Evolutionary conservation across 116 monocot species (phyloP).

Genomic region (Zostera marina): DNA sequence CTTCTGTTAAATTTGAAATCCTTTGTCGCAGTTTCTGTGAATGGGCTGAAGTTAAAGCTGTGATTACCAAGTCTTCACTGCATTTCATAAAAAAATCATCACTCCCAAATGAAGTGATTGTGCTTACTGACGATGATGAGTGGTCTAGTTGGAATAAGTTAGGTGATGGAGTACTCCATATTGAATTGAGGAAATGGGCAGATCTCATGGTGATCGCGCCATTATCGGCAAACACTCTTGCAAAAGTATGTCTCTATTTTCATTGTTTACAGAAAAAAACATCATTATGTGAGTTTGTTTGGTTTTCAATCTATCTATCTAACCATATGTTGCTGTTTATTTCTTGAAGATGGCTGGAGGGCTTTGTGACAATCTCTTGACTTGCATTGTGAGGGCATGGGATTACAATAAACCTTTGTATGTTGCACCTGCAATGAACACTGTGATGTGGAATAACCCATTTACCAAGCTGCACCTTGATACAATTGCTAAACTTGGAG

Average conservation of each 20-base stretch:
- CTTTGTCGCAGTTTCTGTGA: conserved; percentile 57
- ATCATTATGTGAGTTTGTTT: not conserved
- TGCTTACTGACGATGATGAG: conserved; percentile 65
- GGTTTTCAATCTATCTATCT: not conserved
- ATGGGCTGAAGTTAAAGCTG: conserved; percentile 86
- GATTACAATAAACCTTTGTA: conserved; percentile 72
- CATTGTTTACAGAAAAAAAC: not conserved
- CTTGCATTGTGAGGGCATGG: conserved; percentile 86
- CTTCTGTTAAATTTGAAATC: conserved; percentile 71
- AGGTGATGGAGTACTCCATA: conserved; percentile 76
- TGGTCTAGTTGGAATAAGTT: conserved; percentile 74
- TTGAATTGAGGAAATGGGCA: conserved; percentile 89
- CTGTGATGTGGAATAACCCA: conserved; percentile 94
- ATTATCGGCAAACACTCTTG: conserved; percentile 87
- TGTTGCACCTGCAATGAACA: conserved; percentile 89
- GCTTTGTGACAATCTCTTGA: conserved; percentile 83
- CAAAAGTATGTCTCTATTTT: conserved; percentile 41
- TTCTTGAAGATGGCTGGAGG: conserved; percentile 71
- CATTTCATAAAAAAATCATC: conserved; percentile 52
- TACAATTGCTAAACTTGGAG: conserved; percentile 32
- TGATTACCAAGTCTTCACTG: conserved; percentile 54
- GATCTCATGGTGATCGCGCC: conserved; percentile 83
- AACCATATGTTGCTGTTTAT: not conserved
- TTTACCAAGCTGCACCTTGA: conserved; percentile 59
- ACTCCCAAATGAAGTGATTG: conserved; percentile 36